A percentile compares a stretch with the other conserved stretches of the same genome.
phyloP scores from a whole-genome alignment of 345 rosid species.

The Salix exigua region DNA sequence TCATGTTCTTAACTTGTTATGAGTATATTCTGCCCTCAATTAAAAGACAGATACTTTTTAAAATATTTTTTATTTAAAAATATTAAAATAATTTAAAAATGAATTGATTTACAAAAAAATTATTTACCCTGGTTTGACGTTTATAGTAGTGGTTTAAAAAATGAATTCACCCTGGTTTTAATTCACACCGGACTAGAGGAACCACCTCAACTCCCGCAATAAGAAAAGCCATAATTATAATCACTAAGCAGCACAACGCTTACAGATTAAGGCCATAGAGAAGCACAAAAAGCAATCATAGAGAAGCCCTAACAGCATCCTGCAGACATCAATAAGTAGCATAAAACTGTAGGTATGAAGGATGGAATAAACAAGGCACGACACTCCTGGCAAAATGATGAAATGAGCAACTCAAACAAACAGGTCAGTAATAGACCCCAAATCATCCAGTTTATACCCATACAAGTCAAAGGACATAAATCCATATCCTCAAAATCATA shows the following conservation, averaged over 20 bases:
- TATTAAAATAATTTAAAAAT: too few species aligned
- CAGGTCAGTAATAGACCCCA: slow-evolving; percentile 12
- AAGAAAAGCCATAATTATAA: not conserved
- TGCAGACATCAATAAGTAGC: not conserved
- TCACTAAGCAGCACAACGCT: not conserved
- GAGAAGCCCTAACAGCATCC: not conserved
- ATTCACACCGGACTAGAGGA: not conserved
- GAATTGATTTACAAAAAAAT: too few species aligned
- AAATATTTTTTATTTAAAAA: too few species aligned
- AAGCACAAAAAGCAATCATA: not conserved
- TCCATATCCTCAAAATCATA: slow-evolving; percentile 14
- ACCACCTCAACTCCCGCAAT: not conserved
- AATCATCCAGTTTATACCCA: slow-evolving; percentile 7
- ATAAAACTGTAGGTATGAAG: not conserved
- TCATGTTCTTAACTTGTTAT: too few species aligned
- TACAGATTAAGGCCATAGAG: not conserved
- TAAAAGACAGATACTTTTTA: too few species aligned
- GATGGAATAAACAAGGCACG: slow-evolving; percentile 7
- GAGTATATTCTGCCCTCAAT: too few species aligned
- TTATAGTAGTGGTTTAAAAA: not conserved
- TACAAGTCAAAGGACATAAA: slow-evolving; percentile 10
- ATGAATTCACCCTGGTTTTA: not conserved
- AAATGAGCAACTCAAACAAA: not conserved
- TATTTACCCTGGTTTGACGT: not conserved
- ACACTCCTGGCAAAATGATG: slow-evolving; percentile 6